A percentile compares a stretch with the other conserved stretches of the same genome.
phyloP scores from a whole-genome alignment of 257 asterid genomes.

The Penstemon davidsonii region DNA sequence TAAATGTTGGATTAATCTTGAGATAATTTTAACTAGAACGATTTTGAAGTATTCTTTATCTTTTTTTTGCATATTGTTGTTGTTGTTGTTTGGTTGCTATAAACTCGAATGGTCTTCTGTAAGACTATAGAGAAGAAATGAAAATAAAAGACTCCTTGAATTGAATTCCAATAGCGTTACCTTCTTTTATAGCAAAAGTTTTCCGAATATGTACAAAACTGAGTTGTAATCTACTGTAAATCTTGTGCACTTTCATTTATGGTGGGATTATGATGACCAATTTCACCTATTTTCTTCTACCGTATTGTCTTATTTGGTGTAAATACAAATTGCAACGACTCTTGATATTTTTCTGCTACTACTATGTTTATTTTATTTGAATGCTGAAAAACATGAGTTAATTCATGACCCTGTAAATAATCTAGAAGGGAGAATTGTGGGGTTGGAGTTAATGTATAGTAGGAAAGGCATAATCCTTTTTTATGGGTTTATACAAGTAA shows the following conservation, averaged over 20 bases:
- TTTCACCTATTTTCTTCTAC: conserved; percentile 8
- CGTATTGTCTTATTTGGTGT: background rate
- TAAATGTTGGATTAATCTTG: no score
- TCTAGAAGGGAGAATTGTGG: background rate
- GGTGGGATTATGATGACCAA: conserved; percentile 1
- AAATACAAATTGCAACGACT: background rate
- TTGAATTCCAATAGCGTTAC: background rate
- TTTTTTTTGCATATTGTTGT: no score
- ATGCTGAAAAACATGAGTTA: background rate
- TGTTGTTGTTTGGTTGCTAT: background rate
- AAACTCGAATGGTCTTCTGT: background rate
- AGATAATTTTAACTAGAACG: no score
- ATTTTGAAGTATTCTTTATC: no score
- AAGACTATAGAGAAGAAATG: conserved; percentile 1
- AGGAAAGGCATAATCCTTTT: background rate
- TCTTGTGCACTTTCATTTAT: conserved; percentile 10
- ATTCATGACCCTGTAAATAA: background rate
- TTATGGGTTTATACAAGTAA: background rate
- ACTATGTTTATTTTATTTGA: background rate
- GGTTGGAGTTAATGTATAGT: background rate
- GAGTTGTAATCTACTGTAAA: conserved; percentile 12
- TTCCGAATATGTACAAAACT: background rate
- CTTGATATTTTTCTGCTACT: background rate
- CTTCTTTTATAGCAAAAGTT: conserved; percentile 20
- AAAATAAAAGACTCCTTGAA: background rate